Percentiles rank a stretch among this genome's conserved stretches.
phyloP scores from a whole-genome alignment of 2,329 filamentous ascomycete species.

The Microsporum canis region DNA sequence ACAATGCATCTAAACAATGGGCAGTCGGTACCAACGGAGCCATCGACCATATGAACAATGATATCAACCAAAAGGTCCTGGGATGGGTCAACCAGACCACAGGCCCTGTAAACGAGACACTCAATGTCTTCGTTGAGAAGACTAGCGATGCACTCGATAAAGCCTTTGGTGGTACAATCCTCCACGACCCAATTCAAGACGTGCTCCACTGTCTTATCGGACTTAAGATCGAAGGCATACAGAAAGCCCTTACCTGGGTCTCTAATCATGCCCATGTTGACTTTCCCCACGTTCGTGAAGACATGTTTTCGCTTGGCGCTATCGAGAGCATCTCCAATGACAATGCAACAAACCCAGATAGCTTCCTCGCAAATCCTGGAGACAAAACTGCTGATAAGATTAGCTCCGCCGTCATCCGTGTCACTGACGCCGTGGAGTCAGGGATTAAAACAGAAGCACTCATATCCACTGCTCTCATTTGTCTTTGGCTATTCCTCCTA shows the following conservation, averaged over 20 bases:
- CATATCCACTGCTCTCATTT: slow-evolving; percentile 62
- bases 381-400: slow-evolving; percentile 69
- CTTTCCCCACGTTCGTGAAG: slow-evolving; percentile 64
- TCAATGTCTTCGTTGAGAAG: slow-evolving; percentile 68
- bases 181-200: slow-evolving; percentile 65
- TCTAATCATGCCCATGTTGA: slow-evolving; percentile 72
- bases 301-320: slow-evolving; percentile 76
- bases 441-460: slow-evolving; percentile 66
- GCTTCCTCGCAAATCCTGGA: slow-evolving; percentile 69
- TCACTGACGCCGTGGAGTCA: slow-evolving; percentile 55
- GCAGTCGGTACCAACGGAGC: slow-evolving; percentile 62
- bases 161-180: slow-evolving; percentile 71
- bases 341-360: slow-evolving; percentile 44
- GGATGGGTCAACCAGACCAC: slow-evolving; percentile 81
- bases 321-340: slow-evolving; percentile 41
- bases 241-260: slow-evolving; percentile 89
- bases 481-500: slow-evolving; percentile 67
- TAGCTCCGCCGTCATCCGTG: slow-evolving; percentile 58
- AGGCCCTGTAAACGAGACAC: slow-evolving; percentile 67
- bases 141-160: slow-evolving; percentile 62
- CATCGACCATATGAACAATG: slow-evolving; percentile 51
- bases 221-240: slow-evolving; percentile 71
- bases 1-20: slow-evolving; percentile 66
- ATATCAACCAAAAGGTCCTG: slow-evolving; percentile 76
- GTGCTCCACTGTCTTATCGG: slow-evolving; percentile 79